Percentiles rank a stretch among this genome's conserved stretches.
Evolutionary conservation across 2,329 filamentous ascomycete species (phyloP).

Genomic region (Lojkania enalia): DNA sequence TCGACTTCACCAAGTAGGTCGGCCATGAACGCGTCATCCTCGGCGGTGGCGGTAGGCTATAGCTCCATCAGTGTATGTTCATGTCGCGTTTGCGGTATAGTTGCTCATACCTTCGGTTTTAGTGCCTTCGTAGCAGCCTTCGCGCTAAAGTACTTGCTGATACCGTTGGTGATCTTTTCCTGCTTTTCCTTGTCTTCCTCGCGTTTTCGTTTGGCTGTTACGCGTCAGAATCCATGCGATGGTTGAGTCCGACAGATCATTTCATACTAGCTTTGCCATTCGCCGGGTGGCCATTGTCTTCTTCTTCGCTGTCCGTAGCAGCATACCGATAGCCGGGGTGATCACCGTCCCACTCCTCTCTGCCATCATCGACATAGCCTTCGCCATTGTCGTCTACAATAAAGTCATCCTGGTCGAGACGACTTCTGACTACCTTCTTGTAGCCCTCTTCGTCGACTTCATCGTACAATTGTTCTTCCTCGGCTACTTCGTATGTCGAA

Average conservation of each 20-base stretch:
- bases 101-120: slow-evolving; percentile 75
- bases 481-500: slow-evolving; percentile 81
- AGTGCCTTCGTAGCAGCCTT: slow-evolving; percentile 65
- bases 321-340: slow-evolving; percentile 67
- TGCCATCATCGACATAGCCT: slow-evolving; percentile 93
- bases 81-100: not conserved
- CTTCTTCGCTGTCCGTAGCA: slow-evolving; percentile 72
- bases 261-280: slow-evolving; percentile 61
- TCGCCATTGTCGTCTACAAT: slow-evolving; percentile 98
- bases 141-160: slow-evolving; percentile 91
- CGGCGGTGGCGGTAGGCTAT: slow-evolving; percentile 76
- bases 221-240: slow-evolving; percentile 20
- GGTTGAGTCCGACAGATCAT: not conserved
- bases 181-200: slow-evolving; percentile 84
- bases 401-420: slow-evolving; percentile 93
- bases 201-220: slow-evolving; percentile 77
- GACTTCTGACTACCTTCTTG: slow-evolving; percentile 89
- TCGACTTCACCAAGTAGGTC: slow-evolving; percentile 87
- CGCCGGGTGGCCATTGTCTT: slow-evolving; percentile 65
- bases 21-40: slow-evolving; percentile 85
- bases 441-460: slow-evolving; percentile 97
- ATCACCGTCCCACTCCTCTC: slow-evolving; percentile 72
- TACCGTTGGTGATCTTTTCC: slow-evolving; percentile 86
- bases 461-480: slow-evolving; percentile 86
- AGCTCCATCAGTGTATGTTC: slow-evolving; percentile 23